Conservation (phyloP, 208 protist species). For the Spongospora subterranea region DNA sequence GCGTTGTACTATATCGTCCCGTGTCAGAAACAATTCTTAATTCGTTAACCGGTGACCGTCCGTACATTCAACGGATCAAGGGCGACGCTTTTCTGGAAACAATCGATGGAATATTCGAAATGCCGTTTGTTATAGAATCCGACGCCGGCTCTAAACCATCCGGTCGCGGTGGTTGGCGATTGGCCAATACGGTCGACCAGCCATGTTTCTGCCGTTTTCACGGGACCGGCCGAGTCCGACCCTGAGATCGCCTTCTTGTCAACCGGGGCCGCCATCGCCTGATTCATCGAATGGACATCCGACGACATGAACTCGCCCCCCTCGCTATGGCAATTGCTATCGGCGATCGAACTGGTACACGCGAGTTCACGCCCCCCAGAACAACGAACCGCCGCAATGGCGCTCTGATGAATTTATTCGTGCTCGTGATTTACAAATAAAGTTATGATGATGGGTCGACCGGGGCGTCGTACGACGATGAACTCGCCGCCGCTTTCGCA, state of each 20-base stretch:
- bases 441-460: neutral
- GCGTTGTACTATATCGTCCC: constrained; percentile 62
- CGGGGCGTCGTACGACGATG: neutral
- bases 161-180: neutral
- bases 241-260: constrained; percentile 4
- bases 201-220: constrained; percentile 20
- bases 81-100: constrained; percentile 61
- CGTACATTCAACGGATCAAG: constrained; percentile 65
- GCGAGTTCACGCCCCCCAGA: too few relatives aligned
- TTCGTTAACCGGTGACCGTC: neutral
- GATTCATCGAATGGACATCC: too few relatives aligned
- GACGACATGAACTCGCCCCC: too few relatives aligned
- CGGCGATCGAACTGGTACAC: too few relatives aligned
- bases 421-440: too few relatives aligned
- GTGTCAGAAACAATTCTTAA: neutral
- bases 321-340: too few relatives aligned
- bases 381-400: too few relatives aligned
- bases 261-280: too few relatives aligned
- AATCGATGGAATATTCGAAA: constrained; percentile 62
- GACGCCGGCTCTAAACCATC: constrained; percentile 47
- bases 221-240: neutral
- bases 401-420: too few relatives aligned
- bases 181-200: constrained; percentile 41
- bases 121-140: constrained; percentile 67
- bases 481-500: constrained; percentile 9